Percentiles rank a stretch among this genome's conserved stretches.
phyloP scores from a whole-genome alignment of 2,329 filamentous ascomycete species.

The Coniochaeta sp. region DNA sequence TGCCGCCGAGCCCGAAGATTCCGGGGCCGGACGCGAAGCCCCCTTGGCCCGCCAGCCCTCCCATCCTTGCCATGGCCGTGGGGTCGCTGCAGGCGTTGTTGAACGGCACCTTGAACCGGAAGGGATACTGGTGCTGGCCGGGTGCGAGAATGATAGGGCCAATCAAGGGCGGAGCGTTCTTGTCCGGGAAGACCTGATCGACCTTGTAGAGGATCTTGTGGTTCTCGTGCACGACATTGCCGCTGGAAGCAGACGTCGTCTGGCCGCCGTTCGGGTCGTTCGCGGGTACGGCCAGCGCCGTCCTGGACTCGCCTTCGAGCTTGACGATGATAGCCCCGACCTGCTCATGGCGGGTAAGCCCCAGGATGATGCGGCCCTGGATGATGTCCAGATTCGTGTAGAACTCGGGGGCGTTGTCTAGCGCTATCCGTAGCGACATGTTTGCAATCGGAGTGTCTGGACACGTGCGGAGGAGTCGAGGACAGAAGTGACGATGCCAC shows the following conservation, averaged over 20 bases:
- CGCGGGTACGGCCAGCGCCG: constrained; percentile 48
- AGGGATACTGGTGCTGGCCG: constrained; percentile 70
- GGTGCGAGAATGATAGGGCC: constrained; percentile 48
- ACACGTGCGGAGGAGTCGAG: background rate
- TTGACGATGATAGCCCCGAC: constrained; percentile 73
- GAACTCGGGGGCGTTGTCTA: constrained; percentile 61
- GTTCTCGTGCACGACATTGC: constrained; percentile 45
- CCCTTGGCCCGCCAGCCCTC: constrained; percentile 45
- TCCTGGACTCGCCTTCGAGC: constrained; percentile 72
- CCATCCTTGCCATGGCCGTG: constrained; percentile 44
- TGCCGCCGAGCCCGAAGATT: constrained; percentile 41
- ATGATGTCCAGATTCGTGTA: constrained; percentile 76
- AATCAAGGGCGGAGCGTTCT: constrained; percentile 31
- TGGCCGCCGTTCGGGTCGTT: constrained; percentile 21
- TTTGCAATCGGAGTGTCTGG: constrained; percentile 11
- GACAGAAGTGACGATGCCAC: background rate
- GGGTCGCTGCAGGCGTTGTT: constrained; percentile 64
- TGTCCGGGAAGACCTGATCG: constrained; percentile 63
- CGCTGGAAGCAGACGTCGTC: constrained; percentile 29
- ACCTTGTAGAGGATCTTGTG: constrained; percentile 72
- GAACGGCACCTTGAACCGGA: constrained; percentile 69
- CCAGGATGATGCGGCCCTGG: constrained; percentile 51
- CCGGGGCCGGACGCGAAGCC: constrained; percentile 38
- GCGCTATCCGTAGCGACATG: constrained; percentile 61
- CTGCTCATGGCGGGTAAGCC: constrained; percentile 57